Conservation (phyloP, 495 filamentous ascomycete genomes). For the Penicillium chermesinum region DNA sequence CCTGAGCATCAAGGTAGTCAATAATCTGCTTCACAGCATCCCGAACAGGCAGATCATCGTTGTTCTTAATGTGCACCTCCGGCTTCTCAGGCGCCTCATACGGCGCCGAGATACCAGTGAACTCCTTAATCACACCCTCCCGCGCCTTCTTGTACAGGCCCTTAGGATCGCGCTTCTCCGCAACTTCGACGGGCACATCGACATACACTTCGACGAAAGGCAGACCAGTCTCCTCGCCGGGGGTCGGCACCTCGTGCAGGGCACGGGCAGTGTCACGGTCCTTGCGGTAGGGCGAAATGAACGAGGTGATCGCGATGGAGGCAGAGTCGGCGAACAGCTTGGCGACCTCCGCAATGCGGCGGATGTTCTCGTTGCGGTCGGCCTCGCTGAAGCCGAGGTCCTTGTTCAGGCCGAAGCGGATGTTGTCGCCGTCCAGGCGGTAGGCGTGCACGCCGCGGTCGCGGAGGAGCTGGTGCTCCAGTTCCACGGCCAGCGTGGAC, state of each 20-base stretch:
- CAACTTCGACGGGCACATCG: constrained; percentile 79
- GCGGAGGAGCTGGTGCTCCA: constrained; percentile 85
- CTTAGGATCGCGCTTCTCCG: constrained; percentile 95
- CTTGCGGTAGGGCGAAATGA: constrained; percentile 89
- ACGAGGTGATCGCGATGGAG: constrained; percentile 84
- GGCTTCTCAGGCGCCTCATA: constrained; percentile 86
- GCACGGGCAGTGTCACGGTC: constrained; percentile 78
- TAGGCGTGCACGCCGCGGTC: constrained; percentile 76
- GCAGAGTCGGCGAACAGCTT: constrained; percentile 92
- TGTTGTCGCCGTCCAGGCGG: constrained; percentile 95
- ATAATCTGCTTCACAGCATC: constrained; percentile 83
- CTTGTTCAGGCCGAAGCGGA: constrained; percentile 96
- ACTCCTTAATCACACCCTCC: constrained; percentile 90
- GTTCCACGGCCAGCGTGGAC: constrained; percentile 89
- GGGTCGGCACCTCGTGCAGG: constrained; percentile 58
- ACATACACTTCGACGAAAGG: constrained; percentile 92
- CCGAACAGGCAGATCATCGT: constrained; percentile 64
- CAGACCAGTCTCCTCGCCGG: constrained; percentile 51
- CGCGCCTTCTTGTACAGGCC: constrained; percentile 96
- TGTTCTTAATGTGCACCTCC: constrained; percentile 78
- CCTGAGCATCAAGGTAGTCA: constrained; percentile 65
- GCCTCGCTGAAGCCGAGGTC: constrained; percentile 90
- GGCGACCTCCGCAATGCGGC: constrained; percentile 91
- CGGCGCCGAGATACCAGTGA: constrained; percentile 86
- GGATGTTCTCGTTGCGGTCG: constrained; percentile 96